A percentile compares a stretch with the other conserved stretches of the same genome.
Conservation (phyloP, 805 yeast genomes). For the Cyberlindnera americana region DNA sequence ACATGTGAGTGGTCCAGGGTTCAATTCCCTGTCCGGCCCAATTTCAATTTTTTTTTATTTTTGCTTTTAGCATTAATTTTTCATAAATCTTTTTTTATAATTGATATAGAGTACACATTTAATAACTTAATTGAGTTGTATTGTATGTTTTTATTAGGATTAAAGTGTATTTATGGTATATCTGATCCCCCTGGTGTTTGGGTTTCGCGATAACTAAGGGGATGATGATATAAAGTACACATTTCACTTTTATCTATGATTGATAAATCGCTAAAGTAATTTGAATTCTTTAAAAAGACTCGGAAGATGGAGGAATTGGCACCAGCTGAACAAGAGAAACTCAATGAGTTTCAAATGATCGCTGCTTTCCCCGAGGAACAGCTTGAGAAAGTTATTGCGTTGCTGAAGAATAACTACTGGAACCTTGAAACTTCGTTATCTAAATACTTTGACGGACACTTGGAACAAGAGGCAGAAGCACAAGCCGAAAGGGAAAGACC, state of each 20-base stretch:
- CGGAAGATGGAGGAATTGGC: slow-evolving; percentile 25
- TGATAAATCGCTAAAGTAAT: too few species aligned
- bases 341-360: slow-evolving; percentile 48
- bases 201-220: too few species aligned
- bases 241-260: too few species aligned
- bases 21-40: slow-evolving; percentile 22
- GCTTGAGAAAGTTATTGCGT: slow-evolving; percentile 40
- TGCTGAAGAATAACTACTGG: slow-evolving; percentile 53
- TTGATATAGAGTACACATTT: too few species aligned
- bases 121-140: too few species aligned
- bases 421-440: slow-evolving; percentile 59
- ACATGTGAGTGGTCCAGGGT: slow-evolving; percentile 23
- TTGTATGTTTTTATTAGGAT: too few species aligned
- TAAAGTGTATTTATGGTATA: too few species aligned
- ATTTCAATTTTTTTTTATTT: slow-evolving; percentile 3
- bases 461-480: slow-evolving; percentile 29
- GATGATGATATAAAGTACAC: too few species aligned
- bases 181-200: too few species aligned
- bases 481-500: slow-evolving; percentile 1
- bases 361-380: slow-evolving; percentile 47
- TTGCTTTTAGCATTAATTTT: background rate
- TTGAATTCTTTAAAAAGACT: too few species aligned
- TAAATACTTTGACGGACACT: slow-evolving; percentile 56
- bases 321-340: slow-evolving; percentile 39
- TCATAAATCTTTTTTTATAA: too few species aligned